Evolutionary conservation across 2,329 filamentous ascomycete genomes (phyloP), one percentile per base, ranked within the genome.

Genomic region (Diaporthe destruens): DNA sequence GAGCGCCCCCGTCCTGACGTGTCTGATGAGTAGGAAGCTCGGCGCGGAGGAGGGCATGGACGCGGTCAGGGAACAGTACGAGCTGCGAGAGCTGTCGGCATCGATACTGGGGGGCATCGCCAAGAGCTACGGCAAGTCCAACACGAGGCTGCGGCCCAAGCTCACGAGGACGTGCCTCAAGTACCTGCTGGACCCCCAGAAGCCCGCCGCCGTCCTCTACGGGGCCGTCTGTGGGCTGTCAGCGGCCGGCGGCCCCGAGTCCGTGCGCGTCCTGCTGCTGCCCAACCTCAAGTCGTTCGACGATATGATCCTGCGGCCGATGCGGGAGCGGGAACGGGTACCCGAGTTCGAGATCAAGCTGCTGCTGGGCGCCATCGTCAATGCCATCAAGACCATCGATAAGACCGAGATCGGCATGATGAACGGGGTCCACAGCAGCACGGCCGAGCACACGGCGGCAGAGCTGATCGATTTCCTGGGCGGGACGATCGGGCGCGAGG

Each of bases 111-210:
- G 91, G 42, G 89, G 90, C 47, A 93, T 99, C 51, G 92, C 93
- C 5, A 89, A 88, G 75, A 96, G 95, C 78, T 98, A 97, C 83
- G 91, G 92, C 7, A 88, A 91, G 34, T 92, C 91, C 6, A 97
- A 95, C 72, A 91, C 93, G 55, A 92, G 94, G 18, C 89, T 98
- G 34, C 94, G 95, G 72, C 92, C 95, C 2, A 94, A 97, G 75
- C 91, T 99, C 39, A 95, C 95, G 5, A 90, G 96, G n/a, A 96
- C 95, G 0, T 98, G 95, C 79, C 88, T 98, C 44, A 98, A 98
- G 83, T 91, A 93, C 78, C 96, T 98, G 81, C 88, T 99, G 39
- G 95, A 98, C 78, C 94, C 94, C 0, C 90, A 91, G 55, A 94
- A 95, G 79, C 91, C 95, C 0, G 89, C 95, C 0, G 91, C 93